A percentile compares a stretch with the other conserved stretches of the same genome.
Evolutionary conservation across 768 basidiomycete species (phyloP).

Genomic region (Lentinula lateritia): DNA sequence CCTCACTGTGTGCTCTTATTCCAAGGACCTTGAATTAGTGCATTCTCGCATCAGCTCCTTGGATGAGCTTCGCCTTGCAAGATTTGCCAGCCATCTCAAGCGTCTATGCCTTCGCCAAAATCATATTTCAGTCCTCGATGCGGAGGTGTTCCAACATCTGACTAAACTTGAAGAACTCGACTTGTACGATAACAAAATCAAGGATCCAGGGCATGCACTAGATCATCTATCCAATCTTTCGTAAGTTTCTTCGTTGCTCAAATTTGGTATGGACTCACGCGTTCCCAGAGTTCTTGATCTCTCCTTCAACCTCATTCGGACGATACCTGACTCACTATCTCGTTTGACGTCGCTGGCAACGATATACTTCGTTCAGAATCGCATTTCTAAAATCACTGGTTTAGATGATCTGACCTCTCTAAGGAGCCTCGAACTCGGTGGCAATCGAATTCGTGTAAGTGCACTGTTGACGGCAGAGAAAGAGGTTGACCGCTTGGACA

Average conservation of each 20-base stretch:
- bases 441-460: conserved; percentile 84
- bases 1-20: conserved; percentile 4
- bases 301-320: conserved; percentile 87
- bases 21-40: conserved; percentile 81
- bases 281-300: conserved; percentile 71
- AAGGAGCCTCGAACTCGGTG: conserved; percentile 86
- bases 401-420: conserved; percentile 53
- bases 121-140: conserved; percentile 65
- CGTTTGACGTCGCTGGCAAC: conserved; percentile 60
- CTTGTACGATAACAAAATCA: conserved; percentile 93
- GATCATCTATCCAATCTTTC: conserved; percentile 46
- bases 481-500: neutral
- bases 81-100: conserved; percentile 68
- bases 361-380: conserved; percentile 95
- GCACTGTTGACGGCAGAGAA: neutral
- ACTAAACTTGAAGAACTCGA: conserved; percentile 82
- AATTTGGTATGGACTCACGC: neutral
- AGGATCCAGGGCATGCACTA: conserved; percentile 62
- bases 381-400: conserved; percentile 74
- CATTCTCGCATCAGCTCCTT: conserved; percentile 74
- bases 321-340: conserved; percentile 58
- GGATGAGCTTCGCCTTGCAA: conserved; percentile 56
- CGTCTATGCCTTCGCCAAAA: conserved; percentile 86
- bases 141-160: conserved; percentile 62
- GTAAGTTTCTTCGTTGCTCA: conserved; percentile 31